Conservation (phyloP, 2,329 filamentous ascomycete species). For the Camptophora hylomeconis region DNA sequence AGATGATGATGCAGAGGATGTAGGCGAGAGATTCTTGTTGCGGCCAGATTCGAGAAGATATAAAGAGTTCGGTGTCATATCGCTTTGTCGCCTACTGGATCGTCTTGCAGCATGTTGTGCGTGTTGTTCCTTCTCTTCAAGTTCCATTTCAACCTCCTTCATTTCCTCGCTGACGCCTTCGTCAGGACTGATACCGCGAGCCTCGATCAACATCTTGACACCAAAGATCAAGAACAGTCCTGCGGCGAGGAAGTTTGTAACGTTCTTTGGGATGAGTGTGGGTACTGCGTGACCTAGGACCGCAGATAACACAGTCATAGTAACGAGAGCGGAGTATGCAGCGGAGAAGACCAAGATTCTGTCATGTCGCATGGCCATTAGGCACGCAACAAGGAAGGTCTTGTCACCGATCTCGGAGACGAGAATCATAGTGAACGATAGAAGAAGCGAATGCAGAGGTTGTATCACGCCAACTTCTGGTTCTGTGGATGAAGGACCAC, state of each 20-base stretch:
- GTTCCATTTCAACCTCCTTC: conserved; percentile 88
- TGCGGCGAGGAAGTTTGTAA: conserved; percentile 79
- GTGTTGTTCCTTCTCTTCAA: conserved; percentile 81
- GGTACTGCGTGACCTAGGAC: conserved; percentile 87
- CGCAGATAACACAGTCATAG: conserved; percentile 92
- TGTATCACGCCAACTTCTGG: conserved; percentile 44
- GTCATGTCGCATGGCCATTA: conserved; percentile 99
- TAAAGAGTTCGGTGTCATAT: conserved; percentile 58
- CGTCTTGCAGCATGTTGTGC: conserved; percentile 50
- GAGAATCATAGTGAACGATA: conserved; percentile 94
- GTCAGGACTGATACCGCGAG: conserved; percentile 73
- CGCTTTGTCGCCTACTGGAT: conserved; percentile 39
- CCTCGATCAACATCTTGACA: conserved; percentile 69
- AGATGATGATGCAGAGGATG: conserved; percentile 61
- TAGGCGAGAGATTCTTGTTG: conserved; percentile 54
- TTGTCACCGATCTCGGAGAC: conserved; percentile 97
- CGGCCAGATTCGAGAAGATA: conserved; percentile 73
- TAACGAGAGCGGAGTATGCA: conserved; percentile 78
- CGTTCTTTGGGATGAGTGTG: conserved; percentile 73
- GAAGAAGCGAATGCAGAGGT: conserved; percentile 74
- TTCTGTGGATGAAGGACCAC: conserved; percentile 24
- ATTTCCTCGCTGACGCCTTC: conserved; percentile 94
- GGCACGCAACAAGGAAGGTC: conserved; percentile 88
- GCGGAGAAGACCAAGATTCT: conserved; percentile 87
- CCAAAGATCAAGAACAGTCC: conserved; percentile 84